Base-by-base conservation (phyloP, 2,329 filamentous ascomycete genomes). In the Akanthomyces muscarius region DNA sequence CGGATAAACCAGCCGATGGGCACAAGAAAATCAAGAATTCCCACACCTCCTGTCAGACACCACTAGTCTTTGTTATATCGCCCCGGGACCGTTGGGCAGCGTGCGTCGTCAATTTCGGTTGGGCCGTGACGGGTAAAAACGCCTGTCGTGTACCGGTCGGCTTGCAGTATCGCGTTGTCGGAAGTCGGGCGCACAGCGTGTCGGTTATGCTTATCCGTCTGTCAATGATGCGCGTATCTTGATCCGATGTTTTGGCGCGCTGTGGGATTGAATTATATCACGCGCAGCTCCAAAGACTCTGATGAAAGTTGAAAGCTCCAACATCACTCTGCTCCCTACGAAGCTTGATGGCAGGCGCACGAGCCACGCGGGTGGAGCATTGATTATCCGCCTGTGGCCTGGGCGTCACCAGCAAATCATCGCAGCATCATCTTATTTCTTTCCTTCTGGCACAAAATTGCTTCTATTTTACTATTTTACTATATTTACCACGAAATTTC, bases 301-400 rank as follows among this genome's bases (percentile, higher is more conserved):
- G 50, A 61, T 62, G 50, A 62, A 55, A 30, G 52, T 62, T 55
- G 51, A 3, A 18, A 62, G 60, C 60, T 56, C 4, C 21, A 33
- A 33, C 30, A 33, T 21, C 18, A 25, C 59, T 28, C 33, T 36
- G 51, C 44, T 56, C 30, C 28, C 60, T 55, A 45, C 36, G 10
- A 42, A 16, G 36, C 47, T 42, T 10, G 51, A 14, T 33, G 50
- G 25, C 33, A 16, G 47, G 44, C 30, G 61, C 61, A 63, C 61
- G 61, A 54, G 55, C 61, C 61, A 63, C 36, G 14, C 55, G 55
- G 55, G 54, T 52, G 61, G 61, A 63, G 61, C 61, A 63, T 63
- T 36, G 54, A 63, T 63, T 58, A 53, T 58, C 61, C 61, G 61
- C 53, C 60, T 21, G 11, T 7, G 18, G 1, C 14, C 38, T 16